Evolutionary conservation across 2,329 filamentous ascomycete genomes (phyloP).

Genomic region (Aspergillus sojae): DNA sequence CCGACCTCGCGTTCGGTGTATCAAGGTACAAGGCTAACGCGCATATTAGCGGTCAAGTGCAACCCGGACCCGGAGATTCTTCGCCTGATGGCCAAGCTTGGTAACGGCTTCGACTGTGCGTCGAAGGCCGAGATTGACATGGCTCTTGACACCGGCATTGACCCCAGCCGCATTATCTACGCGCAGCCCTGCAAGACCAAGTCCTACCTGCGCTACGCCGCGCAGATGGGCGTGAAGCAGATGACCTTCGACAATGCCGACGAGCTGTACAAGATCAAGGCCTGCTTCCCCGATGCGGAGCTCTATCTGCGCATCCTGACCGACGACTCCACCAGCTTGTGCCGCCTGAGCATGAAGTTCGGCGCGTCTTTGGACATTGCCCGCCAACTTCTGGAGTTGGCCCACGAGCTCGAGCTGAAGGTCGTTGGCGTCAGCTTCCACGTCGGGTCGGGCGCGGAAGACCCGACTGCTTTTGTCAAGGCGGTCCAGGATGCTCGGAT

Average conservation of each 20-base stretch:
- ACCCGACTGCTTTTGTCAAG: conserved; percentile 87
- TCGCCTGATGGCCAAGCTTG: conserved; percentile 81
- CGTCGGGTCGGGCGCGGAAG: conserved; percentile 92
- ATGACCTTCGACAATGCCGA: conserved; percentile 99
- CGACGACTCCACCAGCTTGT: conserved; percentile 91
- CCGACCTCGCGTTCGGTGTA: background rate
- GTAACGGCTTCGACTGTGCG: conserved; percentile 96
- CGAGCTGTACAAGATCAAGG: conserved; percentile 96
- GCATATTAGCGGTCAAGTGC: conserved; percentile 82
- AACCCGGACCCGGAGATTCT: conserved; percentile 92
- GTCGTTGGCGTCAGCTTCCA: conserved; percentile 98
- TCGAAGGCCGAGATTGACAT: conserved; percentile 97
- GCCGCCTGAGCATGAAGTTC: conserved; percentile 96
- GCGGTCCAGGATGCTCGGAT: conserved; percentile 85
- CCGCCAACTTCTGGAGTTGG: conserved; percentile 73
- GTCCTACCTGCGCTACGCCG: conserved; percentile 91
- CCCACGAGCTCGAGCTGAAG: conserved; percentile 80
- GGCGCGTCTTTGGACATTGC: conserved; percentile 86
- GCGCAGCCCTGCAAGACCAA: conserved; percentile 99
- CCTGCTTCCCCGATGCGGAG: conserved; percentile 84
- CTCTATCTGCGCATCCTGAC: conserved; percentile 93
- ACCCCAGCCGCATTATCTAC: conserved; percentile 93
- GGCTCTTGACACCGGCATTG: conserved; percentile 78
- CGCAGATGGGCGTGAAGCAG: conserved; percentile 82
- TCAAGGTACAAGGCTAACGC: background rate